Percentiles rank a stretch among this genome's conserved stretches.
Evolutionary conservation across 2,329 filamentous ascomycete genomes (phyloP).

Genomic region (Huntiella savannae): DNA sequence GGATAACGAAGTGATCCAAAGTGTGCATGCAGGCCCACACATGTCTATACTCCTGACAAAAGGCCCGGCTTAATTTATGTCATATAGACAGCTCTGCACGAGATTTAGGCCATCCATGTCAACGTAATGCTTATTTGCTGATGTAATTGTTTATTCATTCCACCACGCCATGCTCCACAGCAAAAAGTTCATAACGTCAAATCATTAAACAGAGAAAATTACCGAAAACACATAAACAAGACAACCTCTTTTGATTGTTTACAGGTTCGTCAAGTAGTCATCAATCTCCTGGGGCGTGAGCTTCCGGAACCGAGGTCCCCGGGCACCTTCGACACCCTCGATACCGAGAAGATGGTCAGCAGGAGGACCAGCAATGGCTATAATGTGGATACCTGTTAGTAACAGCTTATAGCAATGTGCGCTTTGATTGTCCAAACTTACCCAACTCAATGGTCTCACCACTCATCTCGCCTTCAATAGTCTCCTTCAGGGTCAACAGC

Average conservation of each 20-base stretch:
- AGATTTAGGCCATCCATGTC: neutral
- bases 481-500: slow-evolving; percentile 91
- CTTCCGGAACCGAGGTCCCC: slow-evolving; percentile 80
- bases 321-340: slow-evolving; percentile 70
- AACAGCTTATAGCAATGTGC: slow-evolving; percentile 1
- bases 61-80: neutral
- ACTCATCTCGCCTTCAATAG: slow-evolving; percentile 98
- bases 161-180: neutral
- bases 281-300: slow-evolving; percentile 95
- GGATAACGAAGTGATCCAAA: slow-evolving; percentile 18
- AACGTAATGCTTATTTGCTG: slow-evolving; percentile 1
- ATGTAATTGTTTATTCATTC: slow-evolving; percentile 11
- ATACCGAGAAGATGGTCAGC: slow-evolving; percentile 84
- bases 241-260: slow-evolving; percentile 18
- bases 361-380: slow-evolving; percentile 86
- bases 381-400: slow-evolving; percentile 14
- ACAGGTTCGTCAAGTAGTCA: slow-evolving; percentile 98
- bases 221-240: slow-evolving; percentile 2
- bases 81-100: neutral
- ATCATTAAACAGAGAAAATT: slow-evolving; percentile 10
- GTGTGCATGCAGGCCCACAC: slow-evolving; percentile 29
- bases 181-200: slow-evolving; percentile 11
- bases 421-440: slow-evolving; percentile 24
- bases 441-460: slow-evolving; percentile 97
- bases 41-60: slow-evolving; percentile 28